Evolutionary conservation across 2,329 filamentous ascomycete species (phyloP), one percentile per base, ranked within the genome.

Genomic region (Didymella lethalis): DNA sequence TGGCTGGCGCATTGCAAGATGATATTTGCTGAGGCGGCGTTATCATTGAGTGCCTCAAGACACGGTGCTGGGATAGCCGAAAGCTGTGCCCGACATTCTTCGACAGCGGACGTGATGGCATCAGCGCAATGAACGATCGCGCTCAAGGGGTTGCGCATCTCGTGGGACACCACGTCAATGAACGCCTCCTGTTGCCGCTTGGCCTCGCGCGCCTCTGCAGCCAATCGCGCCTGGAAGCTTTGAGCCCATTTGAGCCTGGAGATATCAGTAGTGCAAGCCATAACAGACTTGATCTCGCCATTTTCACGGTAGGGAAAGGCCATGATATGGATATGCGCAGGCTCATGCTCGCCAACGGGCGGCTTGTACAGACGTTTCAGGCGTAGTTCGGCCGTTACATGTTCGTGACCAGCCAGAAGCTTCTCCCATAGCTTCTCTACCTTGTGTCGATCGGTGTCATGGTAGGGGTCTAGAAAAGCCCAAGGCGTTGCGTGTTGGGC

Each of bases 1-100:
- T 83, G 81, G 26, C 79, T 75, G 6, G 78, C 78, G 61, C 81
- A 83, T 36, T 79, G 73, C 34, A 79, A 74, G 55, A 83, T 81
- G 31, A 78, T 80, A 40, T 80, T 74, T 7, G 76, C 77, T 18
- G 76, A 72, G 18, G 75, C 69, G 10, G 72, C 57, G 41, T 73
- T 75, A 31, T 72, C 72, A 14, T 71, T 65, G 7, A 77, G 46
- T 6, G 66, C 57, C 8, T 72, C 68, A 12, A 73, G 56, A 47
- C 67, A 72, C 2, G 67, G 61, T 14, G 62, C 51, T 14, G 69
- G 69, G 2, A 76, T 63, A 2, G 70, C 55, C 23, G 62, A 46
- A 18, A 68, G 59, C 43, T 68, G 62, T 7, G 64, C 45, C 16
- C 54, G 66, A 51, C 57, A 69, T 57, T 73, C 70, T 49, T 77